Evolutionary conservation across 2,329 filamentous ascomycete species (phyloP).

Genomic region (Fusarium sulawesiense): DNA sequence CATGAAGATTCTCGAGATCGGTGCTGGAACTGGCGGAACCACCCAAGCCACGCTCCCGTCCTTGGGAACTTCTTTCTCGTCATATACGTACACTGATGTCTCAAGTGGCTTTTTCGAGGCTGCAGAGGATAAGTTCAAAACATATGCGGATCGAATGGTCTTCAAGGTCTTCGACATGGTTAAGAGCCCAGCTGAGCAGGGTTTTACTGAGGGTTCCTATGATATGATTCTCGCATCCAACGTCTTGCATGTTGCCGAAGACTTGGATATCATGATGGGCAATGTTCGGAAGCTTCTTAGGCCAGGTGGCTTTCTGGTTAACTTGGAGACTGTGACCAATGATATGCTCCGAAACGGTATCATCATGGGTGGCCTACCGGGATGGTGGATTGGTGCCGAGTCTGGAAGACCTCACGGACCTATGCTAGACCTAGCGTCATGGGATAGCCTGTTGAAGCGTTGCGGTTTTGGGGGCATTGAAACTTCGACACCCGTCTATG

Average conservation of each 20-base stretch:
- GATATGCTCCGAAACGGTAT: background rate
- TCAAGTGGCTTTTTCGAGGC: constrained; percentile 7
- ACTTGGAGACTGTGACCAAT: constrained; percentile 13
- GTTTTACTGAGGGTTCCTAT: constrained; percentile 5
- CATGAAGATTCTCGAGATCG: constrained; percentile 8
- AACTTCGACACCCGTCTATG: background rate
- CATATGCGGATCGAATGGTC: background rate
- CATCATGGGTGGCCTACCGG: constrained; percentile 13
- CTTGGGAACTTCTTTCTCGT: background rate
- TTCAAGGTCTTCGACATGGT: constrained; percentile 19
- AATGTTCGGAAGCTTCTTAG: constrained; percentile 8
- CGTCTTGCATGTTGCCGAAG: background rate
- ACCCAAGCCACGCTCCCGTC: constrained; percentile 1
- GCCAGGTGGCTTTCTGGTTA: constrained; percentile 12
- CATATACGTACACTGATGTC: constrained; percentile 17
- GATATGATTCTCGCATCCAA: constrained; percentile 4
- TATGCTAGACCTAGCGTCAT: background rate
- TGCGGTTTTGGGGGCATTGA: constrained; percentile 21
- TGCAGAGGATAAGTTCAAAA: constrained; percentile 12
- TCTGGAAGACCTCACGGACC: no score
- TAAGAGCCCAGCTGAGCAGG: background rate
- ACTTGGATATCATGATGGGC: background rate
- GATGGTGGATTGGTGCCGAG: constrained; percentile 26
- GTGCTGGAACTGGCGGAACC: constrained; percentile 15
- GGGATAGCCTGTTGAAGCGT: constrained; percentile 16